A percentile compares a stretch with the other conserved stretches of the same genome.
Evolutionary conservation across 805 yeast genomes (phyloP).

Genomic region (Blastobotrys mokoenaii): DNA sequence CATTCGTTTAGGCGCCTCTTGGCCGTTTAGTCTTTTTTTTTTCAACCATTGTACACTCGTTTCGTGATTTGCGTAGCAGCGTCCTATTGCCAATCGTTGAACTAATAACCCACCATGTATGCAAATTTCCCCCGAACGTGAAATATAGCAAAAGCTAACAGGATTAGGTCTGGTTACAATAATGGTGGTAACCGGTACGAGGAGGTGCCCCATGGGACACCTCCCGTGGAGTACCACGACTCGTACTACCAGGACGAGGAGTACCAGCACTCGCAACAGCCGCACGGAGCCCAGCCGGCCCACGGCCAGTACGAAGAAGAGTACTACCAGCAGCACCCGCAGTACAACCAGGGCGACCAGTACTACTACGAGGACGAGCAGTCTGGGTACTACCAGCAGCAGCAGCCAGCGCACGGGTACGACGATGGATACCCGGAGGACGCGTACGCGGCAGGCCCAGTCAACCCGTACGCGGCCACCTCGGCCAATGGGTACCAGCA

Average conservation of each 20-base stretch:
- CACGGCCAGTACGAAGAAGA: conserved; percentile 21
- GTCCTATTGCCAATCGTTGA: no score
- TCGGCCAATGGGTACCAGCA: conserved; percentile 28
- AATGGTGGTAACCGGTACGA: conserved; percentile 6
- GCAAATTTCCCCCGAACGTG: no score
- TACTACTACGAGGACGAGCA: conserved; percentile 34
- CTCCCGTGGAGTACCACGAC: conserved; percentile 9
- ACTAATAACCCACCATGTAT: no score
- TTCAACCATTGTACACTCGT: no score
- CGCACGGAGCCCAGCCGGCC: conserved; percentile 17
- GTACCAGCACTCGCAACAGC: conserved; percentile 11
- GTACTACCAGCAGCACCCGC: conserved; percentile 21
- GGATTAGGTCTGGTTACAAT: not conserved
- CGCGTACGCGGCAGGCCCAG: conserved; percentile 34
- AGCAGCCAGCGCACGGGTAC: conserved; percentile 29
- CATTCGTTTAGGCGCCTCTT: no score
- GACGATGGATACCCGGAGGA: conserved; percentile 31
- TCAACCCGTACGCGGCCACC: conserved; percentile 35
- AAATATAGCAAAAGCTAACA: not conserved
- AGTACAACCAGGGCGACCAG: conserved; percentile 28
- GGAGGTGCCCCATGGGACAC: conserved; percentile 2
- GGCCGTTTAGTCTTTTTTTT: no score
- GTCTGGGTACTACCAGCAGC: conserved; percentile 28
- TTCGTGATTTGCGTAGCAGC: no score
- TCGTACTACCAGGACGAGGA: conserved; percentile 20